These are phyloP conservation scores for Mycosphaerella sp. DNA, from an alignment of 2,329 filamentous ascomycete species.

Conservation along the genomic window DNA sequence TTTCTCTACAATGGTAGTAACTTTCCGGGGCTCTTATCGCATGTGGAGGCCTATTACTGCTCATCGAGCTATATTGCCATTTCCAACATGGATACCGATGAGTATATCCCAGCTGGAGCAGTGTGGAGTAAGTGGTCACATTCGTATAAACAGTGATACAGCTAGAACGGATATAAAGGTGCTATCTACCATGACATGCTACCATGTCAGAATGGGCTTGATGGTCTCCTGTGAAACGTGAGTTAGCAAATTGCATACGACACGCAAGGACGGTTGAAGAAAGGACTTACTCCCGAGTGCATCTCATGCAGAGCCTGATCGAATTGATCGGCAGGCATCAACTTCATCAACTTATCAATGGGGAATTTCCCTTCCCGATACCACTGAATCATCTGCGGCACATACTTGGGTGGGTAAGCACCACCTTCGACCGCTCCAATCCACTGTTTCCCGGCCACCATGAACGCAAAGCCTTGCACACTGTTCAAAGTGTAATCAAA, in stretches of 20 bases:
- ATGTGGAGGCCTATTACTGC: no score
- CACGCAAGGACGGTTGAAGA: no score
- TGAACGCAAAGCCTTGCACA: slow-evolving; percentile 42
- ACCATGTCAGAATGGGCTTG: slow-evolving; percentile 24
- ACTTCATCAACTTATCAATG: slow-evolving; percentile 42
- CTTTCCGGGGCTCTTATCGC: no score
- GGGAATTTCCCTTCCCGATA: slow-evolving; percentile 44
- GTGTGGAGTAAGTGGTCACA: no score
- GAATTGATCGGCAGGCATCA: slow-evolving; percentile 40
- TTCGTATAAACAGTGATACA: no score
- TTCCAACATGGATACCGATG: no score
- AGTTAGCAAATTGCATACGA: neutral
- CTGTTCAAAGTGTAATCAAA: slow-evolving; percentile 37
- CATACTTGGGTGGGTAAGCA: slow-evolving; percentile 37
- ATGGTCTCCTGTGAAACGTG: slow-evolving; percentile 27
- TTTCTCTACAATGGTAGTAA: no score
- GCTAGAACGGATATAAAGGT: no score
- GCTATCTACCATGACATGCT: no score
- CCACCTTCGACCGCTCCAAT: slow-evolving; percentile 46
- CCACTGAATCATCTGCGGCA: slow-evolving; percentile 47
- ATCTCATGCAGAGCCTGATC: slow-evolving; percentile 40
- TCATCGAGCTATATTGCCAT: no score
- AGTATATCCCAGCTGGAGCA: no score
- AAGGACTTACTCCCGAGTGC: slow-evolving; percentile 26
- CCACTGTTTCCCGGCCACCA: slow-evolving; percentile 45